A percentile compares a stretch with the other conserved stretches of the same genome.
Conservation (phyloP, 495 filamentous ascomycete species). For the Xylaria venustula region DNA sequence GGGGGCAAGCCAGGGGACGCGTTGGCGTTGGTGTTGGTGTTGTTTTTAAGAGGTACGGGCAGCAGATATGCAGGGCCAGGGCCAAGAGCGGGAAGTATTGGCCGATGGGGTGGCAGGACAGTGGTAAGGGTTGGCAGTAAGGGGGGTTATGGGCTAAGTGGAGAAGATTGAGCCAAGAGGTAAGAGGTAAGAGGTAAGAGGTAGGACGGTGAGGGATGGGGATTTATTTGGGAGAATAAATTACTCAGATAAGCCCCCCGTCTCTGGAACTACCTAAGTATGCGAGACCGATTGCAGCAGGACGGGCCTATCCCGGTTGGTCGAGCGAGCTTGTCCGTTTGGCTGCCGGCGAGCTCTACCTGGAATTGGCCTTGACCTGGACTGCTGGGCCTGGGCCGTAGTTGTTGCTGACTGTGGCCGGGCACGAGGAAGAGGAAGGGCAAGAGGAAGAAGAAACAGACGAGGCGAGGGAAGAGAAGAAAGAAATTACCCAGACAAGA, state of each 20-base stretch:
- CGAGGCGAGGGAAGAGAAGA: neutral
- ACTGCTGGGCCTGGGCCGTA: neutral
- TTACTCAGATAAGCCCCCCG: neutral
- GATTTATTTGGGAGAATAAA: neutral
- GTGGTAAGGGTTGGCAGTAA: constrained; percentile 5
- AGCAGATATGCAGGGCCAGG: constrained; percentile 11
- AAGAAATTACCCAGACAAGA: neutral
- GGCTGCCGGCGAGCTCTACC: neutral
- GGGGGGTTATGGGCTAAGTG: constrained; percentile 6
- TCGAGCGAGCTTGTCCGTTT: neutral
- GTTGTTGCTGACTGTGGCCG: no score
- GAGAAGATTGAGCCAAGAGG: constrained; percentile 2
- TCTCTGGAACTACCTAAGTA: no score
- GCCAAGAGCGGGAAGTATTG: constrained; percentile 17
- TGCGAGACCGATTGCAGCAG: no score
- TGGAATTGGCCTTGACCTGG: no score
- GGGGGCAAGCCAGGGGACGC: constrained; percentile 10
- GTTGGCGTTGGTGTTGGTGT: constrained; percentile 12
- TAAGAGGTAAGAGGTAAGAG: neutral
- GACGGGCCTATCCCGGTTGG: no score
- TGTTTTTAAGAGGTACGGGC: constrained; percentile 16
- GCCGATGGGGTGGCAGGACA: constrained; percentile 8
- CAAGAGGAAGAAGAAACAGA: no score
- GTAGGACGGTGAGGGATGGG: constrained; percentile 1
- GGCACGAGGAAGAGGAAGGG: no score